Evolutionary conservation across 2,329 filamentous ascomycete species (phyloP), one percentile per base, ranked within the genome.

Genomic region (Fusarium staphyleae): DNA sequence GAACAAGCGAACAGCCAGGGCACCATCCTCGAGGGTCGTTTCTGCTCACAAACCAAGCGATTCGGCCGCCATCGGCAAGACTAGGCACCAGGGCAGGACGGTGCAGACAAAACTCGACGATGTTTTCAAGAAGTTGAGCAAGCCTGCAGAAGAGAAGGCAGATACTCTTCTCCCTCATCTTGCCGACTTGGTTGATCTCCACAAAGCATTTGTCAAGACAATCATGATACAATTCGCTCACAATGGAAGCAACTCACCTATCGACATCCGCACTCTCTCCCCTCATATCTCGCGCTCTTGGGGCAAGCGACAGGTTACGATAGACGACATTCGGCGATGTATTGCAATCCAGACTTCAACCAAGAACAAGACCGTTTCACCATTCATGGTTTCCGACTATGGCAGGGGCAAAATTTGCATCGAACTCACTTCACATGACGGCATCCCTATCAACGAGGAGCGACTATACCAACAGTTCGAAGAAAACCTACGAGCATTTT

Each of bases 161-260:
- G 26, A 53, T 18, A 66, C 66, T 6, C 75, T 87, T 5, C 83
- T 81, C 10, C 69, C 68, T 14, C 83, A 85, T 63, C 74, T 86
- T 33, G 70, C 78, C 51, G 83, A 89, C 41, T 76, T 91, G 13
- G 73, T 89, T 43, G 75, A 81, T 50, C 77, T 93, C 19, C 85
- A 91, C 70, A 77, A 78, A 33, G 80, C 86, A 10, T 89, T 92
- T 62, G 77, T 90, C 52, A 86, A 87, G 66, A 86, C 88, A 0
- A 75, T 91, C 18, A 81, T 83, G 0, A 74, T 92, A 9, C 87
- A 91, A 66, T 81, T 85, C 55, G 87, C 87, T 1, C 88, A 93
- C 72, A 85, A 88, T 70, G 86, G 87, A 53, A 75, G 77, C 24
- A 76, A 79, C 39, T 78, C 83, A 0, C 86, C 89, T 0, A 82